Percentiles rank a stretch among this genome's conserved stretches.
Evolutionary conservation across 2,329 filamentous ascomycete species (phyloP).

Genomic region (Neopestalotiopsis rosae): DNA sequence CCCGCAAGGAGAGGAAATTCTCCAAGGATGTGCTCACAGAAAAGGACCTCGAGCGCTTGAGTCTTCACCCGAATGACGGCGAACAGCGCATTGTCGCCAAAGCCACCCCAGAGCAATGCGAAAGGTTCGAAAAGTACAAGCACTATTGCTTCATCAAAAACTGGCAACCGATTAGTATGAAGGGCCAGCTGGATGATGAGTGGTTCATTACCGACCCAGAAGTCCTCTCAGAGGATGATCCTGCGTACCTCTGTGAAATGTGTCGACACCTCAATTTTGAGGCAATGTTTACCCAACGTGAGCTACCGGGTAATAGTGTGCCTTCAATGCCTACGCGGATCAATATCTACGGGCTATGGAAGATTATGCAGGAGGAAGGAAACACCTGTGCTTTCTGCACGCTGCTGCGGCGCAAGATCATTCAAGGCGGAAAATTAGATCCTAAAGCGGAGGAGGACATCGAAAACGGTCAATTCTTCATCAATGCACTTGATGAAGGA

Average conservation of each 20-base stretch:
- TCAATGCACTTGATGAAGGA: not conserved
- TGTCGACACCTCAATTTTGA: constrained; percentile 6
- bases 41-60: not conserved
- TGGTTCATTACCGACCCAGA: not conserved
- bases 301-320: not conserved
- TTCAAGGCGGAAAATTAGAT: not conserved
- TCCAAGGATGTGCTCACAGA: not conserved
- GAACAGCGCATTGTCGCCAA: not conserved
- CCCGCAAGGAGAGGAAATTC: not conserved
- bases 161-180: not conserved
- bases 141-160: not conserved
- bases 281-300: not conserved
- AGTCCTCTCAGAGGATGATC: not conserved
- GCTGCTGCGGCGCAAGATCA: not conserved
- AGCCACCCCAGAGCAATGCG: not conserved
- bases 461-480: not conserved
- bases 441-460: not conserved
- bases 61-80: not conserved
- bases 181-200: not conserved
- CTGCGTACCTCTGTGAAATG: not conserved
- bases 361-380: not conserved
- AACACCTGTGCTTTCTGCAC: not conserved
- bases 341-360: not conserved
- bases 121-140: not conserved
- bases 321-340: not conserved